Evolutionary conservation across 1,284 basidiomycete genomes (phyloP).

Genomic region (Mycena citricolor): DNA sequence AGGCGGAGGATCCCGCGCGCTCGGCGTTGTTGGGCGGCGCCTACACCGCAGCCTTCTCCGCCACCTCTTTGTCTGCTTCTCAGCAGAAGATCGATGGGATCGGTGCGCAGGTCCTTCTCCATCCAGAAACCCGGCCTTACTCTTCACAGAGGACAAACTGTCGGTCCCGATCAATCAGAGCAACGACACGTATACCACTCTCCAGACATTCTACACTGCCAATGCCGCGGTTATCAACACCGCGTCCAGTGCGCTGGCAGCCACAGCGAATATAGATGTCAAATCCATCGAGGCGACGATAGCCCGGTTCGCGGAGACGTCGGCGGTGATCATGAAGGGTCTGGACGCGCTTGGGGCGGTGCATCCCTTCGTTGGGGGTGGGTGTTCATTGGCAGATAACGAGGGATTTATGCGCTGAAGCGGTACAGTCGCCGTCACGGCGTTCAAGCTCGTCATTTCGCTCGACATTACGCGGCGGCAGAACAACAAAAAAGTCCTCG

Average conservation of each 20-base stretch:
- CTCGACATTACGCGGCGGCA: constrained; percentile 5
- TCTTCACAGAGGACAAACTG: constrained; percentile 6
- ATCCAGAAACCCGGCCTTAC: background rate
- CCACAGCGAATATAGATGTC: constrained; percentile 8
- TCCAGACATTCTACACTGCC: constrained; percentile 7
- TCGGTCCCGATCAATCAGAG: background rate
- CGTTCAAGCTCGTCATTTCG: constrained; percentile 5
- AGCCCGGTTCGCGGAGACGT: constrained; percentile 5
- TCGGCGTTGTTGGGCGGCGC: constrained; percentile 2
- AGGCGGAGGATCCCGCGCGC: background rate
- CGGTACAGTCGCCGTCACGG: background rate
- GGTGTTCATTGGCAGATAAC: background rate
- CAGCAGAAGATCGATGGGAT: constrained; percentile 10
- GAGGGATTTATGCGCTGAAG: background rate
- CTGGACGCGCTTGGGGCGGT: constrained; percentile 1
- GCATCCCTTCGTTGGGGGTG: constrained; percentile 8
- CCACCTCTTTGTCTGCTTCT: background rate
- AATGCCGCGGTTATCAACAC: constrained; percentile 3
- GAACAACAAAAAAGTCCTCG: constrained; percentile 6
- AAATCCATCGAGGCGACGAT: constrained; percentile 25
- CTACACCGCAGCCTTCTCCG: constrained; percentile 2
- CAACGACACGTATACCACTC: constrained; percentile 6
- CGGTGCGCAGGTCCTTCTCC: constrained; percentile 1
- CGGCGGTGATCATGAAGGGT: constrained; percentile 2
- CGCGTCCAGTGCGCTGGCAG: constrained; percentile 2